These are phyloP conservation scores for Cinnamomum chago DNA, from an alignment of 164 flowering plant species.

Conservation along the genomic window DNA sequence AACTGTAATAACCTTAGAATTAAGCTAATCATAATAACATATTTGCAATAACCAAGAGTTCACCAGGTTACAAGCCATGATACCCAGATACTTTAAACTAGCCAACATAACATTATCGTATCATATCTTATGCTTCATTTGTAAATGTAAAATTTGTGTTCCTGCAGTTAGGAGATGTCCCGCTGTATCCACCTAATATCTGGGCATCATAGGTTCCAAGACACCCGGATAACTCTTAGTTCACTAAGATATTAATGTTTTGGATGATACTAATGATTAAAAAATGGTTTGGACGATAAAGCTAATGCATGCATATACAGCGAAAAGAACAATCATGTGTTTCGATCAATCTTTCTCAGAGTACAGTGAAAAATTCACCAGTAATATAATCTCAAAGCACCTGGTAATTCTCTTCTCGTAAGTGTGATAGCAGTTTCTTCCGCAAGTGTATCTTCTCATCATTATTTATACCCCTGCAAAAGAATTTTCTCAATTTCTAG, in stretches of 20 bases:
- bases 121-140: too few species aligned
- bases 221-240: not conserved
- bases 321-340: not conserved
- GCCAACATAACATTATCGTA: not conserved
- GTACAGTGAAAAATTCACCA: not conserved
- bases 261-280: not conserved
- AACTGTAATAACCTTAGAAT: not conserved
- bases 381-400: constrained; percentile 25
- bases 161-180: too few species aligned
- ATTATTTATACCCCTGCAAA: constrained; percentile 71
- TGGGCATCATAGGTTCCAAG: not conserved
- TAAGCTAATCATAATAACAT: not conserved
- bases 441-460: constrained; percentile 86
- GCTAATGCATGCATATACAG: not conserved
- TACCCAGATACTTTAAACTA: not conserved
- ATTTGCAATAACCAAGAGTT: not conserved
- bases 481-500: constrained; percentile 2
- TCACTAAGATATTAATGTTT: not conserved
- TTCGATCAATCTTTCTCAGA: not conserved
- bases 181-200: too few species aligned
- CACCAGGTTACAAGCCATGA: not conserved
- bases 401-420: constrained; percentile 88
- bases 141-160: too few species aligned
- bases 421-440: constrained; percentile 64
- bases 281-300: not conserved